Base-by-base conservation (phyloP, 257 asterid species). In the Eucommia ulmoides region DNA sequence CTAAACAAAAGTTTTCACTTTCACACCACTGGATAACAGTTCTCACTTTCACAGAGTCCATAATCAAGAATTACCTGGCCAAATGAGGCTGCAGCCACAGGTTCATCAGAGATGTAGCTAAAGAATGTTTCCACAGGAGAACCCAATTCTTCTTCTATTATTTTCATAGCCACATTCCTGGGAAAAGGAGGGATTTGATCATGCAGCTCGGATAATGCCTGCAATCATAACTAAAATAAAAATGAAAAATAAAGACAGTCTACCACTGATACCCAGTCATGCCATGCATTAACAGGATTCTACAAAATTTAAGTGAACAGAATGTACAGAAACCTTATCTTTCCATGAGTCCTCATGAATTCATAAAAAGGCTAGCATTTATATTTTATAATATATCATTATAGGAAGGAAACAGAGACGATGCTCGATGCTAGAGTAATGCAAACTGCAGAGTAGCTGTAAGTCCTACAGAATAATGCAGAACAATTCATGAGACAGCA, bases 61-160 rank as follows among this genome's bases (percentile, higher is more conserved):
- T 41, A 47, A 17, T 49, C 20, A 22, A 45, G 15, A 47, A 22
- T 50, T 58, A 88, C 98, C 98, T 89, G 98, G 61, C 98, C 98
- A 68, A 89, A 89, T 67, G 98, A 89, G 77, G 98, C 98, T 65
- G 96, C 96, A 70, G 96, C 98, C n/a, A 85, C 88, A 46, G 98
- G 94, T 58, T 82, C 81, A 67, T 72, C 93, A 53, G 98, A 85
- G 63, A 89, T 33, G 68, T 63, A 66, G 76, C 93, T 80, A 66
- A 85, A 89, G 70, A 62, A 51, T 50, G 64, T 58, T 44, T 67
- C 72, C 33, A 67, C 66, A 1, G 94, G 91, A 72, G 79, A 80
- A 58, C 93, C 98, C 56, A 85, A 66, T 58, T 89, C 98, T 55
- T 82, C 93, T 66, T 85, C 94, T 11, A 89, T 68, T 58, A 82